Evolutionary conservation across 148 eudicot genomes (phyloP).

Genomic region (Chenopodium album): DNA sequence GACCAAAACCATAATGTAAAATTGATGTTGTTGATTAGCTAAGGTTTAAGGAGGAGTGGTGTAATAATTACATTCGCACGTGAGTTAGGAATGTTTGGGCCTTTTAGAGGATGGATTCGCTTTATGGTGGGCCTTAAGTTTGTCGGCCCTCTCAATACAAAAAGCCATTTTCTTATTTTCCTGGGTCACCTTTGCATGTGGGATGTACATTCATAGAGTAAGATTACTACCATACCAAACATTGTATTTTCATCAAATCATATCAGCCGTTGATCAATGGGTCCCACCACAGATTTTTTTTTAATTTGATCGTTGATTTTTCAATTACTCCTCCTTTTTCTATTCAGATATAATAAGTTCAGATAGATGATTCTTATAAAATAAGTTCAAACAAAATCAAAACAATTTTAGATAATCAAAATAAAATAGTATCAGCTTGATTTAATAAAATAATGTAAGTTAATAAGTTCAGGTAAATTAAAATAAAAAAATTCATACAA

Average conservation of each 20-base stretch:
- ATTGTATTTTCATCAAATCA: neutral
- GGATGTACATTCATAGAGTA: constrained; percentile 26
- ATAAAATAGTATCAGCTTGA: too few relatives aligned
- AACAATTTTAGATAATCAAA: too few relatives aligned
- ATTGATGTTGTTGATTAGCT: neutral
- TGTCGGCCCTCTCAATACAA: constrained; percentile 42
- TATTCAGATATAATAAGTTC: too few relatives aligned
- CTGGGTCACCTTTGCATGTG: constrained; percentile 44
- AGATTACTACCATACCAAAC: constrained; percentile 7
- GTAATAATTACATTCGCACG: constrained; percentile 47
- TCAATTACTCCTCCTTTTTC: neutral
- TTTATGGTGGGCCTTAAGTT: constrained; percentile 41
- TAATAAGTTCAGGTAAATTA: too few relatives aligned
- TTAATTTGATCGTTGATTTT: neutral
- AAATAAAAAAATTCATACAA: too few relatives aligned
- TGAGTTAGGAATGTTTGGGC: constrained; percentile 36
- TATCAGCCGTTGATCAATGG: constrained; percentile 9
- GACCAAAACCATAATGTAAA: too few relatives aligned
- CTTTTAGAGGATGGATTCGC: constrained; percentile 25
- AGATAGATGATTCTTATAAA: too few relatives aligned
- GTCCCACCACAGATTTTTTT: neutral
- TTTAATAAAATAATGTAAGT: too few relatives aligned
- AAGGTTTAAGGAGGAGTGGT: constrained; percentile 12
- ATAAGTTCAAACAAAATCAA: too few relatives aligned
- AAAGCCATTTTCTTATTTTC: constrained; percentile 27